Evolutionary conservation across 176 grass and related monocot genomes (phyloP).

Genomic region (Poa annua): DNA sequence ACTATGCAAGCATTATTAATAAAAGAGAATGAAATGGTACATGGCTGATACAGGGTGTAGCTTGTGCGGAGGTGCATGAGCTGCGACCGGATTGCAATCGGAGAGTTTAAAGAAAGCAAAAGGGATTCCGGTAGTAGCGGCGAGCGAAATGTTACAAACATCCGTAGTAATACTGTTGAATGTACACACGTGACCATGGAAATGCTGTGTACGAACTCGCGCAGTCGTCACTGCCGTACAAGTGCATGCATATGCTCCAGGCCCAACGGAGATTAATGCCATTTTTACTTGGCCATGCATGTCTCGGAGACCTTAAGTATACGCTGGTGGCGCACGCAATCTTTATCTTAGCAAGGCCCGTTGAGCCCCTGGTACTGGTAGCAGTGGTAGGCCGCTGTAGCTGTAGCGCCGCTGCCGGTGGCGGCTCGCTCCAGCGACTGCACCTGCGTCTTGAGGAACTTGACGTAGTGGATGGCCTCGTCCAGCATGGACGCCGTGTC

Average conservation of each 20-base stretch:
- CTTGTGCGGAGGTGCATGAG: background rate
- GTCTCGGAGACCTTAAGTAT: too few relatives aligned
- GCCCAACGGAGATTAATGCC: conserved; percentile 19
- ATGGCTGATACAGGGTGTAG: background rate
- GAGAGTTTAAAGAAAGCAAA: too few relatives aligned
- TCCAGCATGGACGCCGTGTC: conserved; percentile 98
- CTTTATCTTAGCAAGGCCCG: conserved; percentile 42
- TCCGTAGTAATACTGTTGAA: background rate
- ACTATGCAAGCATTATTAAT: background rate
- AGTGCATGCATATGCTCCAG: conserved; percentile 12
- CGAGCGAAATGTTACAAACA: too few relatives aligned
- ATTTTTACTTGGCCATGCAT: conserved; percentile 4
- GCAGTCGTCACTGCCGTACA: background rate
- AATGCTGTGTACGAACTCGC: background rate
- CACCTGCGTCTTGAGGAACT: conserved; percentile 95
- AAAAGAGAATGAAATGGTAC: background rate
- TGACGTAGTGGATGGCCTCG: conserved; percentile 97
- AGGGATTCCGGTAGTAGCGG: too few relatives aligned
- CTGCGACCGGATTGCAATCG: background rate
- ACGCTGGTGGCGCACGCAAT: background rate
- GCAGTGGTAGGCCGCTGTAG: conserved; percentile 12
- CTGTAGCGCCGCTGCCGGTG: background rate
- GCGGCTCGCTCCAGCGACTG: conserved; percentile 79
- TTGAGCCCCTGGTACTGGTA: conserved; percentile 20
- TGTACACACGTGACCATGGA: background rate